Evolutionary conservation across 768 basidiomycete genomes (phyloP), one percentile per base, ranked within the genome.

Genomic region (Leucocoprinus sp.): DNA sequence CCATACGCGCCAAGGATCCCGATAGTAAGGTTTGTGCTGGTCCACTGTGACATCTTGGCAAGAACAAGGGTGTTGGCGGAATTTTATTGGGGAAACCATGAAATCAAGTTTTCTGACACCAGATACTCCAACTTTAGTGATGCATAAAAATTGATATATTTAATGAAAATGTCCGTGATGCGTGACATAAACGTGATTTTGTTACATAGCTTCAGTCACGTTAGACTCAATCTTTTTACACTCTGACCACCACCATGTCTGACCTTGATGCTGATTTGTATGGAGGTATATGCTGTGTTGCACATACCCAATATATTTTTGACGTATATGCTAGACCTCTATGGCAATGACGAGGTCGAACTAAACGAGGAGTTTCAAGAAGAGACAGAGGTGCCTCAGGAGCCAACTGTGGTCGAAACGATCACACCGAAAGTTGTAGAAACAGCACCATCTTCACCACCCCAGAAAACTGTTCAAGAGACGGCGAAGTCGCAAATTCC

Each of bases 251-350:
- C 50, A 64, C 63, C 55, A 84, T 84, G 84, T 80, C 82, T 52
- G 85, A 87, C 68, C 82, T 87, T 63, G 86, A 91, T 63, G 85
- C 85, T 65, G 90, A 92, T 63, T 75, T 92, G 43, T 93, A 93
- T 57, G 87, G 88, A 57, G 90, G 90, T 87, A 60, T 46, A 80
- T 57, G n/a, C n/a, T n/a, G n/a, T n/a, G n/a, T 18, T n/a, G 9
- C 11, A 15, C 24, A 15, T 38, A n/a, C n/a, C n/a, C n/a, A n/a
- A n/a, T n/a, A n/a, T n/a, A n/a, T n/a, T n/a, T n/a, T n/a, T 47
- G n/a, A 51, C 36, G 9, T 17, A 2, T 24, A 19, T 6, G 5
- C 6, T 41, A 87, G 84, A 86, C 60, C 76, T 88, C 37, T 89
- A 88, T 58, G 84, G 84, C 42, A 69, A 75, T 35, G 85, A 85